A percentile compares a stretch with the other conserved stretches of the same genome.
These are phyloP conservation scores for Margaritispora aquatica DNA, from an alignment of 495 filamentous ascomycete genomes.

Conservation along the genomic window DNA sequence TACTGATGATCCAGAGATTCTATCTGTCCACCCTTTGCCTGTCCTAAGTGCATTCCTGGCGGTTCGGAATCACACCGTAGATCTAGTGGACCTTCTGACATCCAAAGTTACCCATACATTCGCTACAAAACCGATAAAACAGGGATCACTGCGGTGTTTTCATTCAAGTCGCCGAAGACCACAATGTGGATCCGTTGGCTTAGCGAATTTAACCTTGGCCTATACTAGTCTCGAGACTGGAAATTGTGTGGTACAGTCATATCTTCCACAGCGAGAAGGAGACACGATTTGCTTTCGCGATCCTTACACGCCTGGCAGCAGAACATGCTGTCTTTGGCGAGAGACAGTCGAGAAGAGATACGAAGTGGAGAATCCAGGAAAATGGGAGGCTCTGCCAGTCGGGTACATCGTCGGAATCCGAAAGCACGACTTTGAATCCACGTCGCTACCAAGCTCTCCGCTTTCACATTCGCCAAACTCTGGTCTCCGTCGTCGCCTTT, in stretches of 20 bases:
- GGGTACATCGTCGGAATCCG: conserved; percentile 44
- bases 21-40: conserved; percentile 31
- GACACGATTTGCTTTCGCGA: conserved; percentile 36
- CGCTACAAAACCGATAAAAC: conserved; percentile 46
- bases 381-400: conserved; percentile 39
- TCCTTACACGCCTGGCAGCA: conserved; percentile 16
- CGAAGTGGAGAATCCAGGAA: conserved; percentile 39
- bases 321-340: conserved; percentile 35
- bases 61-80: conserved; percentile 39
- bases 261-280: conserved; percentile 38
- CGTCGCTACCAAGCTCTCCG: neutral
- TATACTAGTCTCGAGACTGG: conserved; percentile 45
- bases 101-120: conserved; percentile 49
- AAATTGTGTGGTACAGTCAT: conserved; percentile 50
- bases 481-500: conserved; percentile 13
- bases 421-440: conserved; percentile 18
- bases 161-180: conserved; percentile 38
- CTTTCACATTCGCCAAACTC: neutral
- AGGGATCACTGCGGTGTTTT: conserved; percentile 44
- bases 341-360: conserved; percentile 30
- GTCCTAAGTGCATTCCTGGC: conserved; percentile 43
- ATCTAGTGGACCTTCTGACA: conserved; percentile 46
- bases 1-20: conserved; percentile 25
- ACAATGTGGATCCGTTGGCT: conserved; percentile 39
- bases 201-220: conserved; percentile 46